phyloP scores from a whole-genome alignment of 768 basidiomycete genomes.

The Leccinum ochraceum region DNA sequence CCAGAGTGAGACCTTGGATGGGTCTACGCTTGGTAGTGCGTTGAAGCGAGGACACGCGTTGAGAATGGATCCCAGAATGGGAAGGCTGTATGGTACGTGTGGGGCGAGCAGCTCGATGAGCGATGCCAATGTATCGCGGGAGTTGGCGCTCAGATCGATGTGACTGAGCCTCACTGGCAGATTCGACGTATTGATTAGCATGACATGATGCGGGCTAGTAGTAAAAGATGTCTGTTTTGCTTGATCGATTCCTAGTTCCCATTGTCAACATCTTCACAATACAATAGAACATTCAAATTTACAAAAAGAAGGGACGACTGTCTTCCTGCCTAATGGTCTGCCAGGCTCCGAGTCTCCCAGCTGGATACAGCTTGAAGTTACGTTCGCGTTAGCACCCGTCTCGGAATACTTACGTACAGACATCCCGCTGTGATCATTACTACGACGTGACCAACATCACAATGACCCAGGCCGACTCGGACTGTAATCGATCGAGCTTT shows the following conservation, averaged over 20 bases:
- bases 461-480: neutral
- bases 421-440: no score
- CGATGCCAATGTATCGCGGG: conserved; percentile 1
- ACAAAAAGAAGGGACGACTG: no score
- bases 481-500: neutral
- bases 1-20: conserved; percentile 21
- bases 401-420: no score
- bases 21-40: conserved; percentile 13
- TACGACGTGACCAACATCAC: no score
- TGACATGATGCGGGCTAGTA: neutral
- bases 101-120: conserved; percentile 18
- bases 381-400: no score
- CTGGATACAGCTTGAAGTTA: no score
- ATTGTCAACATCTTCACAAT: no score
- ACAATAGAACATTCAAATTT: no score
- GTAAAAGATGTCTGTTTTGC: no score
- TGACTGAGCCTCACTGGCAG: conserved; percentile 7
- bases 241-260: no score
- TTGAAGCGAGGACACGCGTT: conserved; percentile 19
- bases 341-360: no score
- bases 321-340: no score
- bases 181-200: neutral
- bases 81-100: conserved; percentile 14
- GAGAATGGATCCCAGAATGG: conserved; percentile 20
- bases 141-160: conserved; percentile 11